Evolutionary conservation across 495 filamentous ascomycete species (phyloP), one percentile per base, ranked within the genome.

Genomic region (Hyaloscypha hepaticicola): DNA sequence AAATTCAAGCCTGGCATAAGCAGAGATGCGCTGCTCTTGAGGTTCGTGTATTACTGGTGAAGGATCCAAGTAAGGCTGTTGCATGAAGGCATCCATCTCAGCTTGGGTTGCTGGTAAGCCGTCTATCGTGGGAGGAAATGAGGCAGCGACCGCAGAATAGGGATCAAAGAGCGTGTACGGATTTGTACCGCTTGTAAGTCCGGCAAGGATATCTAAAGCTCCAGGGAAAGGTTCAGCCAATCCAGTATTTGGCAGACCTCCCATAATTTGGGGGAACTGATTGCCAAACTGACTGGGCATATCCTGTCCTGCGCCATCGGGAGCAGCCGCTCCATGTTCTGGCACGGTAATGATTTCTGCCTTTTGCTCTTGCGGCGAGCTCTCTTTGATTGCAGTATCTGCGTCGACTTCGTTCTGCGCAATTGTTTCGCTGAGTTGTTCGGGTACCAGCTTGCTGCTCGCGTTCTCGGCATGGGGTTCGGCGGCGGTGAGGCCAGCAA

Each of bases 1-100:
- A 72, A 91, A 90, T 67, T 85, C 82, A 28, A 91, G 78, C 73
- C 88, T 90, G 33, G 88, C 88, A 75, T 85, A 90, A 28, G 85
- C 88, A 26, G 59, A 41, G n/a, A 77, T 70, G 14, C 61, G 55
- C 7, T 61, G 60, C 21, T 63, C 64, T 24, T 60, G 60, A 7
- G 27, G 60, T 22, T 68, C 63, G 11, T 58, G 24, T 22, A 53
- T 26, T 14, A 67, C 38, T 38, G 64, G 64, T 7, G 70, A 60
- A 11, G 31, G 55, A n/a, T 65, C 64, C n/a, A 66, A 29, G 28
- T 33, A 60, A 9, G 56, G 61, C 14, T 24, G 28, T 49, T 58
- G 22, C 12, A 58, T 12, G 19, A 59, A 5, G 5, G 19, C 45
- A n/a, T 61, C 60, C 63, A 66, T 66, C 19, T 38, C 64, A 48